phyloP scores from a whole-genome alignment of 2,329 filamentous ascomycete species.

The Nemania serpens region DNA sequence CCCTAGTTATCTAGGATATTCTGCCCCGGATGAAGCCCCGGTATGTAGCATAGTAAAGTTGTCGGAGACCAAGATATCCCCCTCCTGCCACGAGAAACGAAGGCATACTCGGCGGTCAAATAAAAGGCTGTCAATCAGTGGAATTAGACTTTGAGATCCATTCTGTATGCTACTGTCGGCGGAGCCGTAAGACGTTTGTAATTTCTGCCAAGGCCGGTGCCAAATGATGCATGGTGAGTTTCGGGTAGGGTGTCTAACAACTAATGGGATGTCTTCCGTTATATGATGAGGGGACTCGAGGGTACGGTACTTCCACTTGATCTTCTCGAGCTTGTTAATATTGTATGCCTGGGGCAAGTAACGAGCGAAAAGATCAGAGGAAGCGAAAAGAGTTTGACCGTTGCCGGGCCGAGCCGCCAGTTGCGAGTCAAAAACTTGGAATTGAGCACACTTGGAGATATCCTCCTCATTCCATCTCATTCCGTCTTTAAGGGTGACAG shows the following conservation, averaged over 20 bases:
- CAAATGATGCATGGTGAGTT: conserved; percentile 21
- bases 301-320: conserved; percentile 20
- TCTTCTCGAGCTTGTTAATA: conserved; percentile 23
- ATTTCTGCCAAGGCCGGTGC: conserved; percentile 19
- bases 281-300: neutral
- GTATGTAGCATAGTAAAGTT: conserved; percentile 18
- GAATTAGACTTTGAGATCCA: conserved; percentile 17
- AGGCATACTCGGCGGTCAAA: conserved; percentile 24
- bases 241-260: conserved; percentile 20
- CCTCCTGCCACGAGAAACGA: conserved; percentile 15
- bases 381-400: conserved; percentile 19
- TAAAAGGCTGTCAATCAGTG: conserved; percentile 15
- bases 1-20: conserved; percentile 1
- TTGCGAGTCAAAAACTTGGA: conserved; percentile 14
- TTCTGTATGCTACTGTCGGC: conserved; percentile 20
- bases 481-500: neutral
- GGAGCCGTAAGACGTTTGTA: neutral
- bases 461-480: neutral
- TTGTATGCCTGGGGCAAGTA: conserved; percentile 22
- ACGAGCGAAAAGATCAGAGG: conserved; percentile 17
- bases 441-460: conserved; percentile 2
- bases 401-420: neutral
- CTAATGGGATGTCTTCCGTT: conserved; percentile 14
- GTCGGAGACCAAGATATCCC: conserved; percentile 20
- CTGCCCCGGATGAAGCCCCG: conserved; percentile 6